phyloP scores from a whole-genome alignment of 2,329 filamentous ascomycete genomes.

The Pleomassaria siparia region DNA sequence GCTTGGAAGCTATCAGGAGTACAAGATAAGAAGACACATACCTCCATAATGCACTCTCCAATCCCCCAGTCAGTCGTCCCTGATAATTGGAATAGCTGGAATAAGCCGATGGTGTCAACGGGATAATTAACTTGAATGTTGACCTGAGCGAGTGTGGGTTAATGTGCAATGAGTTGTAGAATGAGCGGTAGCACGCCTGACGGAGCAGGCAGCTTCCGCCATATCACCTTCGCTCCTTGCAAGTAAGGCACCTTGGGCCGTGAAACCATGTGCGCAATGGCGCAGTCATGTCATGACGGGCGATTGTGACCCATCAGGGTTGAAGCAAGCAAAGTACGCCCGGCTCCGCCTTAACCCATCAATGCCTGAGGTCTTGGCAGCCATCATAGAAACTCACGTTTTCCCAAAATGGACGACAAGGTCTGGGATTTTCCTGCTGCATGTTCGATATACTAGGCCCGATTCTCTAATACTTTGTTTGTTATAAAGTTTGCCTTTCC shows the following conservation, averaged over 20 bases:
- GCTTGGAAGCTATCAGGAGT: background rate
- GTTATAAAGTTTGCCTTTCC: background rate
- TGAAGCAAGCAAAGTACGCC: constrained; percentile 1
- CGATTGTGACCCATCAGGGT: constrained; percentile 1
- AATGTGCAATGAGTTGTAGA: no score
- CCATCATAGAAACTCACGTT: background rate
- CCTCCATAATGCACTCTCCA: constrained; percentile 5
- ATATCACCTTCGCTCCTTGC: background rate
- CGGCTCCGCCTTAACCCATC: background rate
- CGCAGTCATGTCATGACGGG: constrained; percentile 1
- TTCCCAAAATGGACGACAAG: no score
- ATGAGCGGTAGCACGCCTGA: background rate
- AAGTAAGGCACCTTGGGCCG: background rate
- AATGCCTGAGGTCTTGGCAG: no score
- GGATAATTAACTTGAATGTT: background rate
- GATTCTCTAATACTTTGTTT: no score
- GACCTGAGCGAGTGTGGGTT: background rate
- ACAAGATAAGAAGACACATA: background rate
- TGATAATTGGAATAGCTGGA: background rate
- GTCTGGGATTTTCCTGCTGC: no score
- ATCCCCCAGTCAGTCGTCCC: background rate
- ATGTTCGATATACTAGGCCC: no score
- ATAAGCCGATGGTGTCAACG: background rate
- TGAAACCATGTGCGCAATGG: constrained; percentile 4
- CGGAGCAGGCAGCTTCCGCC: constrained; percentile 3